These are phyloP conservation scores for Neopestalotiopsis sp. DNA, from an alignment of 2,329 filamentous ascomycete species.

Conservation along the genomic window DNA sequence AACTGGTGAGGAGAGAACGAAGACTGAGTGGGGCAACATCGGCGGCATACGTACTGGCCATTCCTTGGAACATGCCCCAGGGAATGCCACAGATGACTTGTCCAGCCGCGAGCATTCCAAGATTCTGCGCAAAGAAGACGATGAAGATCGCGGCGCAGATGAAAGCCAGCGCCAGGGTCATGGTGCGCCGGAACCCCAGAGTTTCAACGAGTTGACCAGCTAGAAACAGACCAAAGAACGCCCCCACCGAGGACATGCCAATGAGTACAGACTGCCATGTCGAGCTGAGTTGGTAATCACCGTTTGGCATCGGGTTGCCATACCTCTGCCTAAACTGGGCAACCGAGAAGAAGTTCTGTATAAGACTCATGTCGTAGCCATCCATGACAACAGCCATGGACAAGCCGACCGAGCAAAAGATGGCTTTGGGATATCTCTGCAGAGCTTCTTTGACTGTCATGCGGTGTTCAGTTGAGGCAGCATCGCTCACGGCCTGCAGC, in stretches of 20 bases:
- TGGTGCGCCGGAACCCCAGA: slow-evolving; percentile 40
- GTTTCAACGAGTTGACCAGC: slow-evolving; percentile 34
- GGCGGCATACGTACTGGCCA: slow-evolving; percentile 30
- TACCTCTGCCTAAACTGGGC: slow-evolving; percentile 14
- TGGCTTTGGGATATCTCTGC: slow-evolving; percentile 20
- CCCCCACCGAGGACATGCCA: slow-evolving; percentile 44
- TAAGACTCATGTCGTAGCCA: slow-evolving; percentile 38
- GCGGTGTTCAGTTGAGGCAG: no score
- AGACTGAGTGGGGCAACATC: slow-evolving; percentile 33
- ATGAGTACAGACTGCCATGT: slow-evolving; percentile 49
- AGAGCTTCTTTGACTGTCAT: no score
- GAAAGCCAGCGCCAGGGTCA: slow-evolving; percentile 39
- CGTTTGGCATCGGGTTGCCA: neutral
- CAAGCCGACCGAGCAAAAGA: slow-evolving; percentile 28
- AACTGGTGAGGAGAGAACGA: slow-evolving; percentile 31
- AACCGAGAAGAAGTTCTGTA: slow-evolving; percentile 21
- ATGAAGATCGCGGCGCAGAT: slow-evolving; percentile 42
- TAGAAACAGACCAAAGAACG: slow-evolving; percentile 46
- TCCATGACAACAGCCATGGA: slow-evolving; percentile 30
- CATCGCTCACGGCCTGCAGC: no score
- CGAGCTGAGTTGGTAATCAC: slow-evolving; percentile 36
- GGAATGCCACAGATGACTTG: slow-evolving; percentile 42
- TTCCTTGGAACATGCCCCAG: slow-evolving; percentile 31
- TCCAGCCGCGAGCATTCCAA: slow-evolving; percentile 35
- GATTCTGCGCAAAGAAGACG: slow-evolving; percentile 40